These are phyloP conservation scores for Chalciporus sp. DNA, from an alignment of 1,284 basidiomycete species.

Conservation along the genomic window DNA sequence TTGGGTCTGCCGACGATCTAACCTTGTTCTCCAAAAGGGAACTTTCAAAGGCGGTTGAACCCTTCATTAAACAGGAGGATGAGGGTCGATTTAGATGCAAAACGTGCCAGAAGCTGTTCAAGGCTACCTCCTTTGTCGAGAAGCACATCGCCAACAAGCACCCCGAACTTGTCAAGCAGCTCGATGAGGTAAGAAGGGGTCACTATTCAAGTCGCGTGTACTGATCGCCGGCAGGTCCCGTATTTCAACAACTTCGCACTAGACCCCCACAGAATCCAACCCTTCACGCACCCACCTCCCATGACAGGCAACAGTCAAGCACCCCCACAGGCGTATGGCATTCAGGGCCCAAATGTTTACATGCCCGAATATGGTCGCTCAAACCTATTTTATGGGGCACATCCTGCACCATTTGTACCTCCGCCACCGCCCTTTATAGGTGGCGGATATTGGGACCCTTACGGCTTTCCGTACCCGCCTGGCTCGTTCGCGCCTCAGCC, in stretches of 20 bases:
- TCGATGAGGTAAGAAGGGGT: conserved; percentile 66
- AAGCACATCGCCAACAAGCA: conserved; percentile 94
- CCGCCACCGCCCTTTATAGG: conserved; percentile 48
- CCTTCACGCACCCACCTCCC: conserved; percentile 76
- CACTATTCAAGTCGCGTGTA: conserved; percentile 13
- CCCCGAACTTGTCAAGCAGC: conserved; percentile 71
- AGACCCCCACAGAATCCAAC: conserved; percentile 89
- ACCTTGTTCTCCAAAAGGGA: conserved; percentile 54
- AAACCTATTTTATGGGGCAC: conserved; percentile 46
- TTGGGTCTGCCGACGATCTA: conserved; percentile 9
- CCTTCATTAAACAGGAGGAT: conserved; percentile 89
- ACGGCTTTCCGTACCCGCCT: conserved; percentile 43
- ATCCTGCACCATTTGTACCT: conserved; percentile 42
- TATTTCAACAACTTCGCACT: conserved; percentile 94
- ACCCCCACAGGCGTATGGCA: conserved; percentile 78
- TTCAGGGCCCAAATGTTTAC: conserved; percentile 59
- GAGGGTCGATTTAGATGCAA: conserved; percentile 95
- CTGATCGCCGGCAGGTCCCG: conserved; percentile 57
- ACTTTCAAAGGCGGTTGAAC: conserved; percentile 74
- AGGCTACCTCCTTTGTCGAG: conserved; percentile 92
- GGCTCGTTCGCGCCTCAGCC: conserved; percentile 39
- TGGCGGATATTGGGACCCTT: conserved; percentile 58
- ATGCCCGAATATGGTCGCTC: conserved; percentile 48
- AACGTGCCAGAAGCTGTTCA: conserved; percentile 93
- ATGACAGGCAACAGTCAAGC: conserved; percentile 62